Evolutionary conservation across 345 rosid genomes (phyloP).

Genomic region (Lagerstroemia speciosa): DNA sequence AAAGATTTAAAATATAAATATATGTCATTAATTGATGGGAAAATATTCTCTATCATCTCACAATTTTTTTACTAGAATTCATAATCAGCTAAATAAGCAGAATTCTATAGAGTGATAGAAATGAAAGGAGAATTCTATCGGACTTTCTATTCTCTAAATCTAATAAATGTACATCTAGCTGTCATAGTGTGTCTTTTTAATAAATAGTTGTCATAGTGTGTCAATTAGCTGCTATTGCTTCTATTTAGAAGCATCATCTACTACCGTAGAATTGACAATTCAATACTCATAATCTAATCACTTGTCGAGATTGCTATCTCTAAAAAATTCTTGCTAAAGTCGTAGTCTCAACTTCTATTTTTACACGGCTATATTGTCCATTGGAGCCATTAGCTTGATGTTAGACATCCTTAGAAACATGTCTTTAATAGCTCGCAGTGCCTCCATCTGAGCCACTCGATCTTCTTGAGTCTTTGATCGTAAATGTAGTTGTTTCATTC

Average conservation of each 20-base stretch:
- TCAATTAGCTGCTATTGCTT: constrained; percentile 82
- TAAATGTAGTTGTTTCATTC: constrained; percentile 81
- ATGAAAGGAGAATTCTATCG: constrained; percentile 5
- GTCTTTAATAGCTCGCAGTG: constrained; percentile 81
- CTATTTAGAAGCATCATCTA: constrained; percentile 75
- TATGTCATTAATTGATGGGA: too few relatives aligned
- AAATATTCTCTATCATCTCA: too few relatives aligned
- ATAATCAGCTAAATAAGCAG: too few relatives aligned
- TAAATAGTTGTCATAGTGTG: too few relatives aligned
- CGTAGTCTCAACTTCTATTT: constrained; percentile 72
- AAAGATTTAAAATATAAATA: too few relatives aligned
- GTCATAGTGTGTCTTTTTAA: too few relatives aligned
- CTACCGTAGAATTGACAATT: constrained; percentile 51
- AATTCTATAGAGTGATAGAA: constrained; percentile 4
- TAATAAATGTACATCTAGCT: constrained; percentile 68
- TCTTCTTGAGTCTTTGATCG: constrained; percentile 83
- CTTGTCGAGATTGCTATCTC: constrained; percentile 68
- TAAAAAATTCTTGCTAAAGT: constrained; percentile 60
- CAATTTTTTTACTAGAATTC: too few relatives aligned
- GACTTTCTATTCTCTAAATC: constrained; percentile 12
- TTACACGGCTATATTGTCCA: constrained; percentile 40
- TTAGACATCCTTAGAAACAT: constrained; percentile 96
- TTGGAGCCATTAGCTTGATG: constrained; percentile 77
- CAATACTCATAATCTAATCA: constrained; percentile 82
- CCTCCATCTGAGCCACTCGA: constrained; percentile 70